Conservation (phyloP, 768 basidiomycete species). For the Calocybe gangraenosa region DNA sequence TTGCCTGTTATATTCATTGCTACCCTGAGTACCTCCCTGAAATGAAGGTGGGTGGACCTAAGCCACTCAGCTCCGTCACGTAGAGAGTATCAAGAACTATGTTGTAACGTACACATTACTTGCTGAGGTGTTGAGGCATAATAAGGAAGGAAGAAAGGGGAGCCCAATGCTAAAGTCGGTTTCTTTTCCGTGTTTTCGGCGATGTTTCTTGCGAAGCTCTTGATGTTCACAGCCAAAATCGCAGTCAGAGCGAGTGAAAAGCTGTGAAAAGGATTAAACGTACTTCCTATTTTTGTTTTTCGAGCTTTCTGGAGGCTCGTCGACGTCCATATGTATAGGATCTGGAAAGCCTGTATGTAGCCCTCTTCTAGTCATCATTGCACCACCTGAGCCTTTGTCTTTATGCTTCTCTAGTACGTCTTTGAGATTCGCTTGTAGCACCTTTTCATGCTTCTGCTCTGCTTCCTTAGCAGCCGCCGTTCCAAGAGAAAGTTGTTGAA, state of each 20-base stretch:
- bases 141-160: background rate
- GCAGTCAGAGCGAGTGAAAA: slow-evolving; percentile 1
- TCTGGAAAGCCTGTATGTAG: slow-evolving; percentile 15
- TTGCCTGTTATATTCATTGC: background rate
- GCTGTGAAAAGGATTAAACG: slow-evolving; percentile 20
- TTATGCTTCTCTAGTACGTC: slow-evolving; percentile 64
- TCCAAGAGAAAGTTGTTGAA: slow-evolving; percentile 49
- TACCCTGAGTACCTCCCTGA: background rate
- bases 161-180: slow-evolving; percentile 33
- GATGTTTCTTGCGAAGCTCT: slow-evolving; percentile 38
- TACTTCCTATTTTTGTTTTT: slow-evolving; percentile 63
- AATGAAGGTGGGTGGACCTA: background rate
- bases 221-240: slow-evolving; percentile 3
- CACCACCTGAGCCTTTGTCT: slow-evolving; percentile 41
- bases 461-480: slow-evolving; percentile 32
- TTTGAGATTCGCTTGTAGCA: slow-evolving; percentile 48
- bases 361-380: slow-evolving; percentile 19
- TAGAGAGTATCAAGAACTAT: background rate
- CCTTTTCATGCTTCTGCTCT: slow-evolving; percentile 53
- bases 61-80: slow-evolving; percentile 2
- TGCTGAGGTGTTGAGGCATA: background rate
- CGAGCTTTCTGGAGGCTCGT: slow-evolving; percentile 45
- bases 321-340: slow-evolving; percentile 58
- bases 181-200: slow-evolving; percentile 54
- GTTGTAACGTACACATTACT: slow-evolving; percentile 2